A percentile compares a stretch with the other conserved stretches of the same genome.
phyloP scores from a whole-genome alignment of 1,284 basidiomycete species.

The Trametes hirsuta region DNA sequence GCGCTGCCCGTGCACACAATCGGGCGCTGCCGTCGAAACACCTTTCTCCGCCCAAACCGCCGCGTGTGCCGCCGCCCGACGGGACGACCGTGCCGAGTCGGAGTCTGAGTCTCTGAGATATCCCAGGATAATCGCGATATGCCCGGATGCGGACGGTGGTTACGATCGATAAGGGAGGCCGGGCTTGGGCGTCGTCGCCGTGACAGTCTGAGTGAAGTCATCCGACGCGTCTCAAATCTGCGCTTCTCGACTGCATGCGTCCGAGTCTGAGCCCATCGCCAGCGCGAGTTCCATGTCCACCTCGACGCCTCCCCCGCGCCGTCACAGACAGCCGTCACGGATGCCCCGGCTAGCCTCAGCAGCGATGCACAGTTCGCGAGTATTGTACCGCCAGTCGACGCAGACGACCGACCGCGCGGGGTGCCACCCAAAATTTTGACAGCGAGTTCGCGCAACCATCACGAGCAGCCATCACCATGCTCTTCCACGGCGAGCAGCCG shows the following conservation, averaged over 20 bases:
- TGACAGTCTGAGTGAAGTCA: constrained; percentile 3
- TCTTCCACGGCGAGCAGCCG: neutral
- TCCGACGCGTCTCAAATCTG: constrained; percentile 16
- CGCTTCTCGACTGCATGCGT: neutral
- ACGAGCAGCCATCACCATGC: constrained; percentile 4
- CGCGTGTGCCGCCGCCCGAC: constrained; percentile 5
- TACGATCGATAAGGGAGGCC: constrained; percentile 22
- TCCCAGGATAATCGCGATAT: constrained; percentile 17
- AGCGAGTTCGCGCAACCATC: neutral
- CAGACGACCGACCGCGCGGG: neutral
- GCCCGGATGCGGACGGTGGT: constrained; percentile 16
- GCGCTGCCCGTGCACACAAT: neutral
- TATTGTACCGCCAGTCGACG: no score
- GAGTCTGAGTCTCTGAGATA: constrained; percentile 2
- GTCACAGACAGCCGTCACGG: no score
- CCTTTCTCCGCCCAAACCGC: constrained; percentile 10
- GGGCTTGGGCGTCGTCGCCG: neutral
- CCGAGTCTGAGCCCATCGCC: no score
- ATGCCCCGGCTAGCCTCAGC: neutral
- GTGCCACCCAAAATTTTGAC: constrained; percentile 13
- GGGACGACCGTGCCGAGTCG: constrained; percentile 9
- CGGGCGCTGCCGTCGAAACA: neutral
- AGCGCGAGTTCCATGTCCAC: no score
- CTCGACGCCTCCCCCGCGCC: neutral
- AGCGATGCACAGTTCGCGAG: neutral